phyloP scores from a whole-genome alignment of 1,139 yeast species.

The Zygosaccharomyces sapae region DNA sequence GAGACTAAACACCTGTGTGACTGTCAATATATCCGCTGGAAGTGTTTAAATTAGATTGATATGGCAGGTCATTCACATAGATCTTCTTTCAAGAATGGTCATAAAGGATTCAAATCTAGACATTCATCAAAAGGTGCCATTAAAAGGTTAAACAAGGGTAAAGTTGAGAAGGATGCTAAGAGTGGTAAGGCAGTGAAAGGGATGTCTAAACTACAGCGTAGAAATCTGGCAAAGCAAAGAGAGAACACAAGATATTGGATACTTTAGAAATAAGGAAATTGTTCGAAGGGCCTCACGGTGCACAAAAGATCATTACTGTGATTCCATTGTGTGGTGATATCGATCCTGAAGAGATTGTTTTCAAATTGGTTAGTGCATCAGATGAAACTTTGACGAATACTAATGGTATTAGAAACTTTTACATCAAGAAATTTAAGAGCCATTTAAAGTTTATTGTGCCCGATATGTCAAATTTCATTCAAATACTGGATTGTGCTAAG shows the following conservation, averaged over 20 bases:
- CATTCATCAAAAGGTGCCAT: conserved; percentile 89
- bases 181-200: conserved; percentile 44
- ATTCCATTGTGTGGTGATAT: conserved; percentile 76
- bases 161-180: conserved; percentile 64
- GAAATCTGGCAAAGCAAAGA: conserved; percentile 71
- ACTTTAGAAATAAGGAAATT: conserved; percentile 49
- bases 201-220: conserved; percentile 66
- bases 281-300: conserved; percentile 76
- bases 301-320: conserved; percentile 77
- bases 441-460: conserved; percentile 74
- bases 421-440: conserved; percentile 65
- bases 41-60: background rate
- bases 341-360: conserved; percentile 54
- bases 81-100: conserved; percentile 74
- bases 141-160: conserved; percentile 78
- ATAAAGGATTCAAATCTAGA: conserved; percentile 84
- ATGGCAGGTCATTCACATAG: conserved; percentile 83
- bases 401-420: conserved; percentile 38
- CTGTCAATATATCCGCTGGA: background rate
- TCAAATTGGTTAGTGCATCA: conserved; percentile 45
- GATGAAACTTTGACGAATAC: conserved; percentile 37
- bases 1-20: background rate
- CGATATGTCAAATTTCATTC: conserved; percentile 58
- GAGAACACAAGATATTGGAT: conserved; percentile 63
- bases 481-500: conserved; percentile 80